Percentiles rank a stretch among this genome's conserved stretches.
Conservation (phyloP, 2,329 filamentous ascomycete species). For the Fusarium sp. region DNA sequence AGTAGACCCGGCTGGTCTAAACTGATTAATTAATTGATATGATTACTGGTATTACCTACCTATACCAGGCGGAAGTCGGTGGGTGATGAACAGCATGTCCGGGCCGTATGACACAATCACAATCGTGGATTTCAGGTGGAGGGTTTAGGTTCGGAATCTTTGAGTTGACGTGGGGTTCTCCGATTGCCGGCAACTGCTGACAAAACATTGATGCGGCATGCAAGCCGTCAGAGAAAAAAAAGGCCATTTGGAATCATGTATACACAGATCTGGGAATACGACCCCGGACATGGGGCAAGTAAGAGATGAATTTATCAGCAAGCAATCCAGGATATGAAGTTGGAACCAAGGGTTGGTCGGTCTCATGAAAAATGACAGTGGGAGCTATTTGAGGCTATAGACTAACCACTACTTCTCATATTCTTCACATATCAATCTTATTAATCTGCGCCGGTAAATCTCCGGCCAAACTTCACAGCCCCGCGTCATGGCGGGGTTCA, state of each 20-base stretch:
- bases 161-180: slow-evolving; percentile 22
- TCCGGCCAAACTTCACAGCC: slow-evolving; percentile 12
- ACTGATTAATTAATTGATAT: slow-evolving; percentile 17
- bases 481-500: slow-evolving; percentile 38
- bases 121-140: no score
- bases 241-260: slow-evolving; percentile 32
- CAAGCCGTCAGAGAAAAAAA: background rate
- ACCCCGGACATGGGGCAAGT: slow-evolving; percentile 19
- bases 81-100: slow-evolving; percentile 33
- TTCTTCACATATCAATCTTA: background rate
- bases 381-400: rapidly evolving
- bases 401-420: no score
- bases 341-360: slow-evolving; percentile 1
- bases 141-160: slow-evolving; percentile 2
- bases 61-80: slow-evolving; percentile 16
- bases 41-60: background rate
- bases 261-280: slow-evolving; percentile 26
- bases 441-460: slow-evolving; percentile 31
- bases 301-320: slow-evolving; percentile 28
- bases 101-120: slow-evolving; percentile 39
- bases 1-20: background rate
- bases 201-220: slow-evolving; percentile 18
- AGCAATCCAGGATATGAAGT: slow-evolving; percentile 18
- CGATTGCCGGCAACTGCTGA: slow-evolving; percentile 35
- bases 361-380: background rate